phyloP scores from a whole-genome alignment of 1,284 basidiomycete species.

The Ceratobasidium sp. region DNA sequence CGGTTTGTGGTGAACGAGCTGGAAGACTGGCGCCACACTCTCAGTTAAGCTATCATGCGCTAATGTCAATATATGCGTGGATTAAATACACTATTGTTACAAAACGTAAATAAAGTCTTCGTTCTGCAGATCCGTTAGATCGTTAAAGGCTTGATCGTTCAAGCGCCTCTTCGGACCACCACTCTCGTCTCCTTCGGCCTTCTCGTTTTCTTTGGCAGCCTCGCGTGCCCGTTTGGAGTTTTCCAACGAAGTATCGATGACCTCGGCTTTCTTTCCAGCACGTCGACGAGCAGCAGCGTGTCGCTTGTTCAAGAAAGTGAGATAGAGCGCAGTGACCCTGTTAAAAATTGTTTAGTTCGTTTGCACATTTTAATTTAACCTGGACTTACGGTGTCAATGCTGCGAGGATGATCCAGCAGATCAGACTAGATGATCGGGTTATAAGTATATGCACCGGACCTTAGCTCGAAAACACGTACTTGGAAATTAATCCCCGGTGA shows the following conservation, averaged over 20 bases:
- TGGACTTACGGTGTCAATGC: constrained; percentile 48
- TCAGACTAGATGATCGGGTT: constrained; percentile 47
- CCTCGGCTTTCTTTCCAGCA: constrained; percentile 52
- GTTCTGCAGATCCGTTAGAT: constrained; percentile 56
- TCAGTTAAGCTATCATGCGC: too few relatives aligned
- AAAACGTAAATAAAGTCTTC: constrained; percentile 58
- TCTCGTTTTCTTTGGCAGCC: constrained; percentile 43
- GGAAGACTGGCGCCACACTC: too few relatives aligned
- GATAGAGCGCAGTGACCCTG: constrained; percentile 52
- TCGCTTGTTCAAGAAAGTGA: constrained; percentile 53
- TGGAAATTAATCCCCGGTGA: constrained; percentile 51
- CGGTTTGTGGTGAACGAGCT: too few relatives aligned
- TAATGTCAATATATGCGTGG: too few relatives aligned
- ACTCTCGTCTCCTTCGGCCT: constrained; percentile 44
- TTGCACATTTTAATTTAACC: not conserved
- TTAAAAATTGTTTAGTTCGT: not conserved
- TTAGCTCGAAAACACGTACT: constrained; percentile 46
- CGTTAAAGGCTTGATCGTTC: constrained; percentile 56
- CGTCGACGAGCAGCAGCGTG: constrained; percentile 52
- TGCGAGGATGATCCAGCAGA: constrained; percentile 51
- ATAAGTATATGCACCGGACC: not conserved
- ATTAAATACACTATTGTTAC: constrained; percentile 42
- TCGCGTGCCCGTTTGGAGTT: constrained; percentile 45
- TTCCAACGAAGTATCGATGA: constrained; percentile 57
- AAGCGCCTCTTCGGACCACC: constrained; percentile 46